Percentiles rank a stretch among this genome's conserved stretches.
These are phyloP conservation scores for Rhizopogon sp. DNA, from an alignment of 768 basidiomycete genomes.

Conservation along the genomic window DNA sequence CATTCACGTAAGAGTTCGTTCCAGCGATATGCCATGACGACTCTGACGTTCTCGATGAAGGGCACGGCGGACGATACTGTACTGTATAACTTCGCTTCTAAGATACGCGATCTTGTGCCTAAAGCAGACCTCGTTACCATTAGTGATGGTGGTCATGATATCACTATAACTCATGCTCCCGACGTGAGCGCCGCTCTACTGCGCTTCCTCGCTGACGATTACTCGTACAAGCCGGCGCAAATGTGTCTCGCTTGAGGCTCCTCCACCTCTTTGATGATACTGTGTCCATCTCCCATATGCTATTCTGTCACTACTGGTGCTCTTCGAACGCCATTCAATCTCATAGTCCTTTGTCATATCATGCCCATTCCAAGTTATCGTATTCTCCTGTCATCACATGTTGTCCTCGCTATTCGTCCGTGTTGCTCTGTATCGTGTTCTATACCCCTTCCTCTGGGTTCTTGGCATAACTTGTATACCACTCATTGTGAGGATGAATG, in stretches of 20 bases:
- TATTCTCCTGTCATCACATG: background rate
- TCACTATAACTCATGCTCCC: slow-evolving; percentile 26
- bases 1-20: slow-evolving; percentile 47
- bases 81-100: slow-evolving; percentile 25
- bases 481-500: too few relatives aligned
- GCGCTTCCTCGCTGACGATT: slow-evolving; percentile 14
- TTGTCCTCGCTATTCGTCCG: background rate
- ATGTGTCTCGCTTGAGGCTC: too few relatives aligned
- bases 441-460: too few relatives aligned
- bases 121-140: slow-evolving; percentile 26
- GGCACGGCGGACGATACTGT: slow-evolving; percentile 30
- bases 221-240: background rate
- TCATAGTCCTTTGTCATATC: background rate
- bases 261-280: background rate
- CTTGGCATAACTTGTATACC: too few relatives aligned
- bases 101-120: slow-evolving; percentile 26
- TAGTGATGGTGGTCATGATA: slow-evolving; percentile 22
- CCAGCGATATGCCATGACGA: too few relatives aligned
- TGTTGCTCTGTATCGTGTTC: background rate
- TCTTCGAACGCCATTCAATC: background rate
- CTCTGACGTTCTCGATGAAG: slow-evolving; percentile 7
- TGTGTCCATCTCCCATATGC: background rate
- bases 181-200: slow-evolving; percentile 26
- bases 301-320: background rate
- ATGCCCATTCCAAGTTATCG: background rate